A percentile compares a stretch with the other conserved stretches of the same genome.
Conservation (phyloP, 352 stramenopile species). For the Phytophthora pluvialis region DNA sequence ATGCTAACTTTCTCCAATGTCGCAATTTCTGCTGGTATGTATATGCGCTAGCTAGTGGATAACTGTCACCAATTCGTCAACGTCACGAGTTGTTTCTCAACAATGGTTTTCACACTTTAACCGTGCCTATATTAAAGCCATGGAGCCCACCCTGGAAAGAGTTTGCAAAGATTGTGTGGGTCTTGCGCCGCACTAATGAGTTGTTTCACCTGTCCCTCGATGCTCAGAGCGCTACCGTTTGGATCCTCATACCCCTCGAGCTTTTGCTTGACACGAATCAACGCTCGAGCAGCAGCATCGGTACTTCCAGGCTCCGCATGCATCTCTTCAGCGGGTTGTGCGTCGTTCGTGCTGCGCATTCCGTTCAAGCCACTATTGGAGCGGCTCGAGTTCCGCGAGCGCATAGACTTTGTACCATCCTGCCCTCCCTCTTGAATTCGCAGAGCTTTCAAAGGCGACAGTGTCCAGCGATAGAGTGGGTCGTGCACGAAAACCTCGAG, state of each 20-base stretch:
- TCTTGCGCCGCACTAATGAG: constrained; percentile 97
- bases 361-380: constrained; percentile 24
- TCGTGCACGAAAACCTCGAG: constrained; percentile 99
- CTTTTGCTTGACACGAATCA: constrained; percentile 98
- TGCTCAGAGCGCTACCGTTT: constrained; percentile 95
- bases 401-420: constrained; percentile 11
- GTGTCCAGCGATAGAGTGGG: constrained; percentile 98
- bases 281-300: constrained; percentile 92
- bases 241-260: constrained; percentile 98
- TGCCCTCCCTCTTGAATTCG: constrained; percentile 71
- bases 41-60: constrained; percentile 4
- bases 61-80: too few relatives aligned
- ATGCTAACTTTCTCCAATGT: constrained; percentile 31
- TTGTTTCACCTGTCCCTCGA: constrained; percentile 98
- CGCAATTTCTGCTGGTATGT: constrained; percentile 28
- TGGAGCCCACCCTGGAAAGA: constrained; percentile 97
- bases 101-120: too few relatives aligned
- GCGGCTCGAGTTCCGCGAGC: constrained; percentile 24
- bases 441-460: constrained; percentile 91
- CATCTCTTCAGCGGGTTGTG: constrained; percentile 36
- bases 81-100: too few relatives aligned
- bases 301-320: constrained; percentile 41
- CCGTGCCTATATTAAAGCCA: constrained; percentile 81
- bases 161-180: constrained; percentile 94
- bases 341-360: constrained; percentile 23